Conservation (phyloP, 73 alveolate genomes). For the Blepharisma stoltei region DNA sequence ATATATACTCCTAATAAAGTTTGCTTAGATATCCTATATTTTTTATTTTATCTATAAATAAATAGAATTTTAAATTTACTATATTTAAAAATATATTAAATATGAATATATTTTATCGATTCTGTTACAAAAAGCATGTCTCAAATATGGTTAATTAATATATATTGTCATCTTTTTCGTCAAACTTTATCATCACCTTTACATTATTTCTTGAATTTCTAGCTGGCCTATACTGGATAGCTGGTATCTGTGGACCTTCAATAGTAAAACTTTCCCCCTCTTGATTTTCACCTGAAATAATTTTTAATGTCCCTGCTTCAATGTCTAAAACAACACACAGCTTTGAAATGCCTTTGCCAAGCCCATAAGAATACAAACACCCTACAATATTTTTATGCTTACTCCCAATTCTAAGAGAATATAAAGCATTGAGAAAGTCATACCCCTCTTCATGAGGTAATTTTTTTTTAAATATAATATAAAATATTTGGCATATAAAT, state of each 20-base stretch:
- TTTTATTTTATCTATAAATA: too few species aligned
- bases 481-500: too few species aligned
- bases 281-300: neutral
- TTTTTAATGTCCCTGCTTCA: neutral
- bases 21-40: too few species aligned
- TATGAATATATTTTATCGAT: too few species aligned
- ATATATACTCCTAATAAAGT: too few species aligned
- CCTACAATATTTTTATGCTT: conserved; percentile 9
- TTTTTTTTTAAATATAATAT: too few species aligned
- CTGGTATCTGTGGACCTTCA: conserved; percentile 24
- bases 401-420: too few species aligned
- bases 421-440: too few species aligned
- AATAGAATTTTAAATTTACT: too few species aligned
- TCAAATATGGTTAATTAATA: neutral
- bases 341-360: neutral
- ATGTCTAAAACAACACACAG: neutral
- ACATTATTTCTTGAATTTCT: conserved; percentile 12
- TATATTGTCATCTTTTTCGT: neutral
- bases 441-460: too few species aligned
- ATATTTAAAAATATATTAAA: too few species aligned
- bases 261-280: neutral
- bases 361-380: neutral
- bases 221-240: conserved; percentile 12
- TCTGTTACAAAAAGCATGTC: too few species aligned
- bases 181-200: conserved; percentile 19